Percentiles rank a stretch among this genome's conserved stretches.
These are phyloP conservation scores for Solanum peruvianum DNA, from an alignment of 257 asterid genomes.

Conservation along the genomic window DNA sequence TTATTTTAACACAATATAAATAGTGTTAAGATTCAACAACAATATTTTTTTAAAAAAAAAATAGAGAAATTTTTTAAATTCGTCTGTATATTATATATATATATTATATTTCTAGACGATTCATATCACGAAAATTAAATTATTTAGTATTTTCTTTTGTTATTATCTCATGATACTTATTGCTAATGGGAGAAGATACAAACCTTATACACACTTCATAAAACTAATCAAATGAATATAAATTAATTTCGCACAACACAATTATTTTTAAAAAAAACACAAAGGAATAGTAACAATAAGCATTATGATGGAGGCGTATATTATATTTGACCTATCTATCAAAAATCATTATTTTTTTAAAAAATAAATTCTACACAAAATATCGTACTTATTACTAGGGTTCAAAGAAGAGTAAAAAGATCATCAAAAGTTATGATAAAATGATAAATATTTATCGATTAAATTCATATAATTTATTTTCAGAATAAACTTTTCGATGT, in stretches of 20 bases:
- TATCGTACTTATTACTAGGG: too few relatives aligned
- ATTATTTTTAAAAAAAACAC: background rate
- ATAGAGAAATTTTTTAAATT: background rate
- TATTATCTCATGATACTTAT: too few relatives aligned
- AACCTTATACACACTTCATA: too few relatives aligned
- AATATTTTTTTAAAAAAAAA: background rate
- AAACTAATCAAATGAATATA: too few relatives aligned
- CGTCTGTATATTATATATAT: background rate
- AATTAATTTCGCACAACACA: background rate
- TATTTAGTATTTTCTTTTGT: too few relatives aligned
- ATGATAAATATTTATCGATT: too few relatives aligned
- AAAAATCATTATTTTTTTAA: background rate
- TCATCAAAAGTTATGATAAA: fast-evolving
- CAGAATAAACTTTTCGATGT: fast-evolving
- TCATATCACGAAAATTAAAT: background rate
- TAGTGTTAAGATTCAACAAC: background rate
- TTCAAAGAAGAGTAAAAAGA: background rate
- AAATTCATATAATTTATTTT: too few relatives aligned
- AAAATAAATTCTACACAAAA: too few relatives aligned
- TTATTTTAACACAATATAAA: background rate
- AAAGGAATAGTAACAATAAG: background rate
- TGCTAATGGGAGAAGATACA: background rate
- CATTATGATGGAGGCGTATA: background rate
- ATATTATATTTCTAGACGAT: background rate
- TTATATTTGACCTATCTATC: background rate